These are phyloP conservation scores for Lichtheimia hyalospora DNA, from an alignment of 371 early-diverging fungal species.

Conservation along the genomic window DNA sequence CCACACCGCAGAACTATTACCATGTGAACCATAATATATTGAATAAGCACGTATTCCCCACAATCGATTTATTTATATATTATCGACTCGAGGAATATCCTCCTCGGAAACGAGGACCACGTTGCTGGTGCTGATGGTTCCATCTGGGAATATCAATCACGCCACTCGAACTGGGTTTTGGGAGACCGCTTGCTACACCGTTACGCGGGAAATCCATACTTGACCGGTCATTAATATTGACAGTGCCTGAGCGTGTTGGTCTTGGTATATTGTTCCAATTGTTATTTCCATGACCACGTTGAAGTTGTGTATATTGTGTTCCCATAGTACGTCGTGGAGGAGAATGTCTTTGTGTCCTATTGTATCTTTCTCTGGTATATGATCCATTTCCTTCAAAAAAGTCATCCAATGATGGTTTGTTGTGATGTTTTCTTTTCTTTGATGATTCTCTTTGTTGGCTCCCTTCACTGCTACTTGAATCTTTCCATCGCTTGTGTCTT, in stretches of 20 bases:
- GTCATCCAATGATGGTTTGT: not conserved
- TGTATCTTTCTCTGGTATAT: not conserved
- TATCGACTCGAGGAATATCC: not conserved
- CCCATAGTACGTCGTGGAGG: no score
- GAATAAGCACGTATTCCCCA: slow-evolving; percentile 9
- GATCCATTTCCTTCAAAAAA: not conserved
- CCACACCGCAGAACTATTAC: not conserved
- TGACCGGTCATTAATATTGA: slow-evolving; percentile 1
- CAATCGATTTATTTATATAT: not conserved
- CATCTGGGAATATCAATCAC: slow-evolving; percentile 8
- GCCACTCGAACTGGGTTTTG: slow-evolving; percentile 11
- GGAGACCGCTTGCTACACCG: not conserved
- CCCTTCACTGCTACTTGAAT: not conserved
- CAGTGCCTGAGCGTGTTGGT: slow-evolving; percentile 8
- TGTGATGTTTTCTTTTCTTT: not conserved
- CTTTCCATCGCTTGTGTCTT: not conserved
- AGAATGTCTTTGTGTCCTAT: not conserved
- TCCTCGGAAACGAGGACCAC: slow-evolving; percentile 5
- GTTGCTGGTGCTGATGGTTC: not conserved
- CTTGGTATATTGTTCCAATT: slow-evolving; percentile 8
- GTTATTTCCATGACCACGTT: slow-evolving; percentile 6
- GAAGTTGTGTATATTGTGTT: not conserved
- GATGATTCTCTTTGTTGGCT: not conserved
- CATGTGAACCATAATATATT: slow-evolving; percentile 9
- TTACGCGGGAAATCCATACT: slow-evolving; percentile 9